Percentiles rank a stretch among this genome's conserved stretches.
Evolutionary conservation across 2,329 filamentous ascomycete species (phyloP).

Genomic region (Colletotrichum shisoi): DNA sequence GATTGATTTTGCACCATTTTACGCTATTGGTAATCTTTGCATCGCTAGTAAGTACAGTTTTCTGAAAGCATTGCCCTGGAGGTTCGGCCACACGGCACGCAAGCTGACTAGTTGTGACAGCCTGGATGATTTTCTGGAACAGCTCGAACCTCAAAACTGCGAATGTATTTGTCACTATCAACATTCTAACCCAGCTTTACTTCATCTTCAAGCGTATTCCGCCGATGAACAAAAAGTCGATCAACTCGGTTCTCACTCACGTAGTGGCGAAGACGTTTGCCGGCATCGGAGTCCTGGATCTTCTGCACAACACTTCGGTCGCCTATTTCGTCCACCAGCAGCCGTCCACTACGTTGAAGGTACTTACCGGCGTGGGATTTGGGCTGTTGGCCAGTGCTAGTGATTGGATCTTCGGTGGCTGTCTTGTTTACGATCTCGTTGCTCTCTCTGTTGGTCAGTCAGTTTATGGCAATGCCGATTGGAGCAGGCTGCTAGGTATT

Average conservation of each 20-base stretch:
- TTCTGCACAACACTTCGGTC: slow-evolving; percentile 65
- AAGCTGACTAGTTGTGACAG: slow-evolving; percentile 41
- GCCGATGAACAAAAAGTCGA: slow-evolving; percentile 59
- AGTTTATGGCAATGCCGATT: slow-evolving; percentile 52
- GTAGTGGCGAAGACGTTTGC: slow-evolving; percentile 67
- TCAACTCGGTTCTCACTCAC: slow-evolving; percentile 64
- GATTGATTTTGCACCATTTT: slow-evolving; percentile 63
- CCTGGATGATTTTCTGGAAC: slow-evolving; percentile 72
- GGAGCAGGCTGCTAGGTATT: slow-evolving; percentile 59
- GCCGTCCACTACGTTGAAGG: slow-evolving; percentile 57
- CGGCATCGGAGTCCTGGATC: slow-evolving; percentile 66
- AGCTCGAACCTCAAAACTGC: slow-evolving; percentile 57
- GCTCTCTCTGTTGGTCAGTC: slow-evolving; percentile 63
- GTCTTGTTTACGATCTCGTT: slow-evolving; percentile 66
- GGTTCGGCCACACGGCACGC: fast-evolving
- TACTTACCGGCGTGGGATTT: slow-evolving; percentile 63
- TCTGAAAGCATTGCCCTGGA: no score
- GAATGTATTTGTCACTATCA: slow-evolving; percentile 65
- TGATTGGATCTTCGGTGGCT: slow-evolving; percentile 68
- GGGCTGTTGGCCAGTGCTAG: slow-evolving; percentile 57
- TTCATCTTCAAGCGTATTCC: slow-evolving; percentile 60
- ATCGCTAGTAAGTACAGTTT: slow-evolving; percentile 59
- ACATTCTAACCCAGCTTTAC: slow-evolving; percentile 62
- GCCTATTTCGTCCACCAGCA: slow-evolving; percentile 61
- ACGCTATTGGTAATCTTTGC: slow-evolving; percentile 64